These are phyloP conservation scores for Yamadazyma triangularis DNA, from an alignment of 1,139 yeast species.

Conservation along the genomic window DNA sequence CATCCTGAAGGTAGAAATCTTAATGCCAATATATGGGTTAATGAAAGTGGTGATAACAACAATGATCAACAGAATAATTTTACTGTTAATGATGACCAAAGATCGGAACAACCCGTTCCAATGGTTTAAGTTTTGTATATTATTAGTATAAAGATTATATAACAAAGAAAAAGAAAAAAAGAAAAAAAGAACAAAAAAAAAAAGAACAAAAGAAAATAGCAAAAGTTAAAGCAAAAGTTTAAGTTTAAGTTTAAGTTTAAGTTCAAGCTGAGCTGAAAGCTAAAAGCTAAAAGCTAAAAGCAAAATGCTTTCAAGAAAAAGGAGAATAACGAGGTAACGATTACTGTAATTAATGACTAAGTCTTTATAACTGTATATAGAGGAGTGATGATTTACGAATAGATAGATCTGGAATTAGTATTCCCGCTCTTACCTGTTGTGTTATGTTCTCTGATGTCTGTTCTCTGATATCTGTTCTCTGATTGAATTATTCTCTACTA, in stretches of 20 bases:
- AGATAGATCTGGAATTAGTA: no score
- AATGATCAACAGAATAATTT: slow-evolving; percentile 56
- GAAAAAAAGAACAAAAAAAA: slow-evolving; percentile 11
- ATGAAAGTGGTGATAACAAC: slow-evolving; percentile 1
- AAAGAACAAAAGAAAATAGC: slow-evolving; percentile 7
- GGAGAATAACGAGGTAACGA: no score
- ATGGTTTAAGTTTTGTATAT: slow-evolving; percentile 6
- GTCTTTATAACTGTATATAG: no score
- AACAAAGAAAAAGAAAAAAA: slow-evolving; percentile 16
- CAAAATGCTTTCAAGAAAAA: no score
- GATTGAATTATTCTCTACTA: no score
- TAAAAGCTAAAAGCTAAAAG: background rate
- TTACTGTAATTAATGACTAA: no score
- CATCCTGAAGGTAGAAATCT: slow-evolving; percentile 72
- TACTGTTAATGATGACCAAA: slow-evolving; percentile 76
- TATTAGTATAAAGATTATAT: slow-evolving; percentile 12
- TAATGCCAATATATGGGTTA: slow-evolving; percentile 10
- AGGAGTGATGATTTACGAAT: no score
- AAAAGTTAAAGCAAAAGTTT: slow-evolving; percentile 3
- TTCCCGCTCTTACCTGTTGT: no score
- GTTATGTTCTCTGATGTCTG: no score
- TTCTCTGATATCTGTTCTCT: no score
- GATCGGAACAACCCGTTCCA: slow-evolving; percentile 42
- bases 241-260: slow-evolving; percentile 1
- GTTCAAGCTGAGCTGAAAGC: background rate